These are phyloP conservation scores for Fusarium transvaalense DNA, from an alignment of 2,329 filamentous ascomycete genomes.

Conservation along the genomic window DNA sequence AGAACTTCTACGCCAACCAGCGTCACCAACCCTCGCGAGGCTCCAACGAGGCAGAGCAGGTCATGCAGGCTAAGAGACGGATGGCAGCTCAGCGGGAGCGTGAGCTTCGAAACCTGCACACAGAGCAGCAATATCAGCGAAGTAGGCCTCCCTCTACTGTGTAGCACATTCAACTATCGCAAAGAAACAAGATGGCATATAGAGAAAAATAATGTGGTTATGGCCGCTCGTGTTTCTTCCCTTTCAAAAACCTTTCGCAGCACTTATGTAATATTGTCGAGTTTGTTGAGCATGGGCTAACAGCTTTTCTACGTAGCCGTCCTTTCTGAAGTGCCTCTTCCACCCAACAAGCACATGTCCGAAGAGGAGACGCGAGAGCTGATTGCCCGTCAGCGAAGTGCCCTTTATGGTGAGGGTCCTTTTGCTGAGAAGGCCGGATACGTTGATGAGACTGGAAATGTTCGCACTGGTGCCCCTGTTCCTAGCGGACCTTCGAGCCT, in stretches of 20 bases:
- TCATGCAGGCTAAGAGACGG: conserved; percentile 99
- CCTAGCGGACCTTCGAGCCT: conserved; percentile 72
- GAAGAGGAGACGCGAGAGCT: conserved; percentile 96
- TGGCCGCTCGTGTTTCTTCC: conserved; percentile 46
- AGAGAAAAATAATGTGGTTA: conserved; percentile 53
- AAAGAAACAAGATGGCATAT: conserved; percentile 54
- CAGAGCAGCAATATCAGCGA: conserved; percentile 99
- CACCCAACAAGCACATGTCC: conserved; percentile 81
- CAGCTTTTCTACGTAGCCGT: conserved; percentile 62
- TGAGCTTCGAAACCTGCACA: conserved; percentile 99
- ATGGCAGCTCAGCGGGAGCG: conserved; percentile 99
- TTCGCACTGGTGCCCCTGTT: conserved; percentile 75
- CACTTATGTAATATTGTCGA: conserved; percentile 47
- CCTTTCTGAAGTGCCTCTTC: conserved; percentile 59
- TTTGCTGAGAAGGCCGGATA: conserved; percentile 77
- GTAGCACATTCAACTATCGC: conserved; percentile 66
- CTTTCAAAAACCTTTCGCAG: conserved; percentile 41
- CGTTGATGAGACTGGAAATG: conserved; percentile 74
- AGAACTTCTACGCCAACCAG: conserved; percentile 94
- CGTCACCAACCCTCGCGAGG: conserved; percentile 88
- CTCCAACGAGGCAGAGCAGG: conserved; percentile 93
- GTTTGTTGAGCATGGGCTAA: conserved; percentile 54
- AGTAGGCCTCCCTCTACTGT: conserved; percentile 88
- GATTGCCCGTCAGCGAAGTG: conserved; percentile 94
- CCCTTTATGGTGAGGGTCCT: conserved; percentile 84